A percentile compares a stretch with the other conserved stretches of the same genome.
Evolutionary conservation across 1,284 basidiomycete species (phyloP).

Genomic region (Ganoderma resinaceum): DNA sequence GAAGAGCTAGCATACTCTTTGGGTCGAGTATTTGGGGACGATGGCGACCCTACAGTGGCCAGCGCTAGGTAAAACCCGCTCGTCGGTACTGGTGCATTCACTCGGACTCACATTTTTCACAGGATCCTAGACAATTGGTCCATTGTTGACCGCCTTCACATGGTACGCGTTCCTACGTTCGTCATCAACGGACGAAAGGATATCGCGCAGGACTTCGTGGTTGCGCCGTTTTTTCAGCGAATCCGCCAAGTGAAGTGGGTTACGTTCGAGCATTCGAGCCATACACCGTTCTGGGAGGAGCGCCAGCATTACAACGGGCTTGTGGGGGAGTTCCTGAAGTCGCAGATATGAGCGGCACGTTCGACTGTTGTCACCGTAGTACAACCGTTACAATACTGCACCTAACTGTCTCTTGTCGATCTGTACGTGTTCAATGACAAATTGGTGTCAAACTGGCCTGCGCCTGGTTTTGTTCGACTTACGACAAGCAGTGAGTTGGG

Average conservation of each 20-base stretch:
- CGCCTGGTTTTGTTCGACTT: no score
- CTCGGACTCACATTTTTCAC: neutral
- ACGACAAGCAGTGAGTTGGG: no score
- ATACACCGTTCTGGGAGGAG: slow-evolving; percentile 38
- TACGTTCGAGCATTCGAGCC: slow-evolving; percentile 36
- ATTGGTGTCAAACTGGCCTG: no score
- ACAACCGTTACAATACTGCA: no score
- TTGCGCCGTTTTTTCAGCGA: slow-evolving; percentile 32
- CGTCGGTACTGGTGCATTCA: no score
- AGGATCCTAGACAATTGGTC: slow-evolving; percentile 36
- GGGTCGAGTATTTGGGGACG: slow-evolving; percentile 21
- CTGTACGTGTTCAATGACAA: no score
- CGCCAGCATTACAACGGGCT: slow-evolving; percentile 31
- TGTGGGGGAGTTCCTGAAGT: slow-evolving; percentile 28
- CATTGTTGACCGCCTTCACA: slow-evolving; percentile 34
- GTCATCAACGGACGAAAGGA: slow-evolving; percentile 39
- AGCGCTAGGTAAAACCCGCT: slow-evolving; percentile 24
- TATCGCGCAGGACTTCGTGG: slow-evolving; percentile 35
- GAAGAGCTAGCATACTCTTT: slow-evolving; percentile 31
- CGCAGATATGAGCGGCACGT: neutral
- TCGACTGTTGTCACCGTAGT: neutral
- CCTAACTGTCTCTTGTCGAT: no score
- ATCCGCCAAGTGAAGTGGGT: slow-evolving; percentile 36
- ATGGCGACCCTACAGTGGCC: slow-evolving; percentile 34
- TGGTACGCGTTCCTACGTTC: slow-evolving; percentile 36